These are phyloP conservation scores for Boletus rubescentipes DNA, from an alignment of 768 basidiomycete species.

Conservation along the genomic window DNA sequence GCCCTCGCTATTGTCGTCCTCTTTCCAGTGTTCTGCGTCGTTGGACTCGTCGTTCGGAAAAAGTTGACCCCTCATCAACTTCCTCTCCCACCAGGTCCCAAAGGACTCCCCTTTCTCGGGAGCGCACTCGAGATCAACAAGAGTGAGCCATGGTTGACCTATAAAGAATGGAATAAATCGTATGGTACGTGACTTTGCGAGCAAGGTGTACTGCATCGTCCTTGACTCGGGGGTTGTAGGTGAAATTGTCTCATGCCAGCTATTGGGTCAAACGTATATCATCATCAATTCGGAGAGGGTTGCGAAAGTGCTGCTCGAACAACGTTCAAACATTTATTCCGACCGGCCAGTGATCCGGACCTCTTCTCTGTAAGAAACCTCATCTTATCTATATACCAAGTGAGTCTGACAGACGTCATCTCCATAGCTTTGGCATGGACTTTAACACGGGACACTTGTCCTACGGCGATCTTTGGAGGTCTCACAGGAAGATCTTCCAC, in stretches of 20 bases:
- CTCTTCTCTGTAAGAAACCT: constrained; percentile 1
- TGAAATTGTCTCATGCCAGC: constrained; percentile 19
- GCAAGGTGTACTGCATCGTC: neutral
- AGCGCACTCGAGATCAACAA: constrained; percentile 25
- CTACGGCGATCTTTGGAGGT: constrained; percentile 17
- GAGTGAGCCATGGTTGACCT: constrained; percentile 32
- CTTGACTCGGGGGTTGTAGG: constrained; percentile 8
- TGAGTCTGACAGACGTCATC: neutral
- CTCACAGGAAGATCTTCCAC: constrained; percentile 19
- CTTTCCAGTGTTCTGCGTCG: constrained; percentile 1
- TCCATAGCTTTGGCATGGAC: constrained; percentile 23
- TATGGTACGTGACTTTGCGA: constrained; percentile 27
- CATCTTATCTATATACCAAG: neutral
- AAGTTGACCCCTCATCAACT: constrained; percentile 15
- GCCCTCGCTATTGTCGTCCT: neutral
- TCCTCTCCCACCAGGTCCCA: constrained; percentile 31
- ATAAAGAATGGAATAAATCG: constrained; percentile 28
- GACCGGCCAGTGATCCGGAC: constrained; percentile 15
- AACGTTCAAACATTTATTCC: constrained; percentile 26
- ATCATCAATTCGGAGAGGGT: constrained; percentile 25
- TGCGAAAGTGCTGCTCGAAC: constrained; percentile 24
- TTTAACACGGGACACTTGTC: constrained; percentile 22
- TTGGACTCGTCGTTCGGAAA: neutral
- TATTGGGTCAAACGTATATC: constrained; percentile 23
- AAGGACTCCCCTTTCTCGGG: constrained; percentile 28